Base-by-base conservation (phyloP, 1,284 basidiomycete species). In the Abortiporus biennis region DNA sequence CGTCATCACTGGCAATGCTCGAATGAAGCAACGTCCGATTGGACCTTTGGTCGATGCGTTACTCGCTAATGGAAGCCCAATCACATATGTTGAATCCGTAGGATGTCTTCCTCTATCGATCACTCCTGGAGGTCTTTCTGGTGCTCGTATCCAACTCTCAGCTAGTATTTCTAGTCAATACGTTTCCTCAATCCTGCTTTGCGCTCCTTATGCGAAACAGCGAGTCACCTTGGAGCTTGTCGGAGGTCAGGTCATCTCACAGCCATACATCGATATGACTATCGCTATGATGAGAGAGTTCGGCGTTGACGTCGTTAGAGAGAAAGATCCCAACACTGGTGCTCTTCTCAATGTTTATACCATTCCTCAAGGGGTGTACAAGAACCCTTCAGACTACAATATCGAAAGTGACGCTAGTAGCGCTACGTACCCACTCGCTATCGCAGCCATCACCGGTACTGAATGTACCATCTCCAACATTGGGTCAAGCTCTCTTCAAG, bases 221-320 rank as follows among this genome's bases (percentile, higher is more conserved):
- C 73, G 84, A 11, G 78, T 97, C 49, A 84, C 81, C 3, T 81
- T 99, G 45, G 90, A 96, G 66, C 80, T 99, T 46, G 86, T 81
- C 0, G 93, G 93, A 19, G 92, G 90, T 3, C 80, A 88, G 55
- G 96, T 99, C 59, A 97, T 99, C 64, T 96, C 92, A 15, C 95
- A 98, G 67, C 93, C 93, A 2, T 99, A 99, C 71, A 99, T 99
- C 65, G 94, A 99, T 68, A 97, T 99, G 94, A 99, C 96, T 3
- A 87, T 97, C 52, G 84, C 92, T 6, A 96, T 99, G 86, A 99
- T 99, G 96, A 72, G 74, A 46, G 78, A 85, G n/a, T 99, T 99
- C 60, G 95, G 93, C 16, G 72, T 98, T 52, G 58, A 74, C 6
- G 93, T 95, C 39, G 66, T 71, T 36, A 80, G 93, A 38, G 73